Conservation (phyloP, 2,329 filamentous ascomycete genomes). For the Cordyceps sp. region DNA sequence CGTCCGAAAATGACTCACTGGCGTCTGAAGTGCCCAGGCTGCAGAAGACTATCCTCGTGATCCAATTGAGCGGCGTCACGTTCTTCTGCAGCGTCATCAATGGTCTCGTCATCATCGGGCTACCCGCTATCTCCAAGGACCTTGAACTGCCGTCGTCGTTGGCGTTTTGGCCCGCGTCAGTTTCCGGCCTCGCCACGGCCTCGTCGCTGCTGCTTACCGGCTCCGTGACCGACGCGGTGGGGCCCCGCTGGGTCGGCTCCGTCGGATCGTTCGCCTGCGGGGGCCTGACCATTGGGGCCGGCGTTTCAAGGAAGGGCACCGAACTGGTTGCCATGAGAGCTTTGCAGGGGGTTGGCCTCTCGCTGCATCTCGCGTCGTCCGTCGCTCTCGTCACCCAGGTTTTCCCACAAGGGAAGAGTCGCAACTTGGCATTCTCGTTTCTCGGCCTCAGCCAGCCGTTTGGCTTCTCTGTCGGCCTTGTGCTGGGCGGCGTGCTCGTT, state of each 20-base stretch:
- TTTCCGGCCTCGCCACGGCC: slow-evolving; percentile 17
- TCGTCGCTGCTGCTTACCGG: slow-evolving; percentile 21
- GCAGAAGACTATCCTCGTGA: too few species aligned
- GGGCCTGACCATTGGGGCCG: slow-evolving; percentile 14
- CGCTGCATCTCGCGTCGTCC: slow-evolving; percentile 18
- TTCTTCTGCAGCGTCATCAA: not conserved
- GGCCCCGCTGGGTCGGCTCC: slow-evolving; percentile 15
- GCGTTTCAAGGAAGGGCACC: slow-evolving; percentile 10
- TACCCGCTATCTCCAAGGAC: slow-evolving; percentile 22
- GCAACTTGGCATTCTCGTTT: slow-evolving; percentile 25
- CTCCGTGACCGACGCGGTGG: slow-evolving; percentile 19
- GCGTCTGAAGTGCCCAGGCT: too few species aligned
- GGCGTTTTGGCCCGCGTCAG: slow-evolving; percentile 22
- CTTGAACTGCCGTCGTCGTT: slow-evolving; percentile 15
- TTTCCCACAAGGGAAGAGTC: slow-evolving; percentile 13
- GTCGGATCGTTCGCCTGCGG: slow-evolving; percentile 14
- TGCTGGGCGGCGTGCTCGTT: slow-evolving; percentile 29
- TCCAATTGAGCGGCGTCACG: too few species aligned
- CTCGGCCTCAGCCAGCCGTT: slow-evolving; percentile 28
- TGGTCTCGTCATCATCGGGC: slow-evolving; percentile 5
- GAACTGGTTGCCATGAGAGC: slow-evolving; percentile 21
- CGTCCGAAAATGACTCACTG: too few species aligned
- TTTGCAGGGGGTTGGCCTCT: slow-evolving; percentile 20
- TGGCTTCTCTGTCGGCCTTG: slow-evolving; percentile 32
- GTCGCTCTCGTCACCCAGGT: slow-evolving; percentile 17